These are phyloP conservation scores for Maudiozyma barnettii DNA, from an alignment of 805 yeast genomes.

Conservation along the genomic window DNA sequence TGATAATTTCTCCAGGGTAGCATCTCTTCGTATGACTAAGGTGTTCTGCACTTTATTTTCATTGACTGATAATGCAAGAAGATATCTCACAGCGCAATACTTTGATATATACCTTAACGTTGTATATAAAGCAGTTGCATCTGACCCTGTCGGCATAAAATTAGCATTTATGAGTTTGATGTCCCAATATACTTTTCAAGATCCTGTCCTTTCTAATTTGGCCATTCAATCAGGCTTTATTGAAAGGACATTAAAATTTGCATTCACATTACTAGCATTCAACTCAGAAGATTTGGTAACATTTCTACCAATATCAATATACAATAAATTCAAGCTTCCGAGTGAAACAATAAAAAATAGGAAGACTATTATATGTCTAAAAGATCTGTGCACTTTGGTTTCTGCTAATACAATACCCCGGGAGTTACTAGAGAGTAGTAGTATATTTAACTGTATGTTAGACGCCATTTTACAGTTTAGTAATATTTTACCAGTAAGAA, in stretches of 20 bases:
- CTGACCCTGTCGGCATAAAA: conserved; percentile 17
- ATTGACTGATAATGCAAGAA: conserved; percentile 39
- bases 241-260: conserved; percentile 22
- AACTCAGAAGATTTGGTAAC: conserved; percentile 17
- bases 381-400: conserved; percentile 61
- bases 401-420: conserved; percentile 54
- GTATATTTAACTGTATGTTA: conserved; percentile 12
- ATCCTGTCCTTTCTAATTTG: conserved; percentile 22
- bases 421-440: conserved; percentile 21
- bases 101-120: conserved; percentile 69
- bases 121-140: conserved; percentile 21
- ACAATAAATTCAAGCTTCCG: conserved; percentile 20
- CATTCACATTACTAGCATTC: conserved; percentile 24
- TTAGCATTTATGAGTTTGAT: conserved; percentile 20
- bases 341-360: conserved; percentile 22
- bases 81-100: conserved; percentile 51
- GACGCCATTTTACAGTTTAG: conserved; percentile 23
- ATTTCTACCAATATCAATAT: conserved; percentile 19
- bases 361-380: conserved; percentile 23
- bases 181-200: conserved; percentile 26
- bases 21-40: conserved; percentile 15
- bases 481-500: conserved; percentile 49
- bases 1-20: conserved; percentile 11
- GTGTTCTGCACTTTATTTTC: conserved; percentile 18
- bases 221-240: conserved; percentile 22